Evolutionary conservation across 805 yeast genomes (phyloP).

Genomic region (Ogataea methylovora): DNA sequence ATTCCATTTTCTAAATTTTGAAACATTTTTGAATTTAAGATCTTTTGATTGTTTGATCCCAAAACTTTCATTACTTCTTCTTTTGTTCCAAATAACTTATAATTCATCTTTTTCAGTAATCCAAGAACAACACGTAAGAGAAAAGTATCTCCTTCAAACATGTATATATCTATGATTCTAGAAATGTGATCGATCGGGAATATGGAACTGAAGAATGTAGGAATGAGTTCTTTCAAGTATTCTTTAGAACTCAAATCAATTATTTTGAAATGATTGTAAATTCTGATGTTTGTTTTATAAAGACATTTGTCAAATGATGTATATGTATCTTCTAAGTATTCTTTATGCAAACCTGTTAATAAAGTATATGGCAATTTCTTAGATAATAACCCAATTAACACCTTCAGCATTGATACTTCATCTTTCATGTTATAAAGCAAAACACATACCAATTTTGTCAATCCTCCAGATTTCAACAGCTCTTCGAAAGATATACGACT

Average conservation of each 20-base stretch:
- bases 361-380: constrained; percentile 20
- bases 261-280: constrained; percentile 43
- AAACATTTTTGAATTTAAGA: constrained; percentile 13
- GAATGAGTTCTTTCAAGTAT: constrained; percentile 35
- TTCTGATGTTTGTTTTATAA: constrained; percentile 32
- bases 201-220: constrained; percentile 37
- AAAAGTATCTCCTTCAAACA: constrained; percentile 56
- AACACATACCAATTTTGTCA: constrained; percentile 20
- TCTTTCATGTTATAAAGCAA: constrained; percentile 17
- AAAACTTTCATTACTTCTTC: constrained; percentile 37
- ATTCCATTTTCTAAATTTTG: neutral
- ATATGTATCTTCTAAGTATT: constrained; percentile 30
- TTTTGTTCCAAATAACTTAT: constrained; percentile 43
- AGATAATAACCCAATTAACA: constrained; percentile 17
- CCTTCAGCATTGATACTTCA: constrained; percentile 14
- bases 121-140: constrained; percentile 48
- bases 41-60: constrained; percentile 25
- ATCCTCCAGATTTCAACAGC: neutral
- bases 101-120: constrained; percentile 38
- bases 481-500: neutral
- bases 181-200: constrained; percentile 38
- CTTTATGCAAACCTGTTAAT: constrained; percentile 5
- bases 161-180: constrained; percentile 47
- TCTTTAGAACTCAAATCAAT: constrained; percentile 33
- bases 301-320: constrained; percentile 43